Evolutionary conservation across 495 filamentous ascomycete genomes (phyloP).

Genomic region (Hypoxylon trugodes): DNA sequence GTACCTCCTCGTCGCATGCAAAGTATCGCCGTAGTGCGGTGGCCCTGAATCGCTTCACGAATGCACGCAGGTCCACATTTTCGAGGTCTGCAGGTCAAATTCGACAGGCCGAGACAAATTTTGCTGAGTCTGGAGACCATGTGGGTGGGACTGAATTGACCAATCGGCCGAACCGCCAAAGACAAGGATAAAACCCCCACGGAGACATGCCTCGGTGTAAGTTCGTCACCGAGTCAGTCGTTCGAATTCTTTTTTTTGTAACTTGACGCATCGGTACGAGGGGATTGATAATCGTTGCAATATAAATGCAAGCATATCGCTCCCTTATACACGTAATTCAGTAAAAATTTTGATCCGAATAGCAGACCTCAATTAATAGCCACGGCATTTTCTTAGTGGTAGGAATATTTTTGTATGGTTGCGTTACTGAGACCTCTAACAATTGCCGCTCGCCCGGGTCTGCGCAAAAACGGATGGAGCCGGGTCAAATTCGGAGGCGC

Average conservation of each 20-base stretch:
- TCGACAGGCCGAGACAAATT: slow-evolving; percentile 41
- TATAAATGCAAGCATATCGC: neutral
- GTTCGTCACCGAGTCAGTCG: slow-evolving; percentile 19
- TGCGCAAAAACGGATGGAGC: slow-evolving; percentile 25
- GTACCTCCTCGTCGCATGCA: slow-evolving; percentile 20
- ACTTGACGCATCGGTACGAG: slow-evolving; percentile 25
- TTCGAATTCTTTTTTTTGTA: too few relatives aligned
- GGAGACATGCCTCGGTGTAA: slow-evolving; percentile 40
- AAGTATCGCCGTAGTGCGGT: slow-evolving; percentile 30
- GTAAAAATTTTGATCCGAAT: neutral
- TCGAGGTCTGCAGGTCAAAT: slow-evolving; percentile 42
- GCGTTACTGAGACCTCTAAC: slow-evolving; percentile 4
- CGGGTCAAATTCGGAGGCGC: slow-evolving; percentile 38
- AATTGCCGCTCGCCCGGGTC: slow-evolving; percentile 35
- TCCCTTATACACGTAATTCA: neutral
- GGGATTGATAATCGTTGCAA: slow-evolving; percentile 19
- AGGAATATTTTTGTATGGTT: slow-evolving; percentile 7
- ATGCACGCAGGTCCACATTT: slow-evolving; percentile 37
- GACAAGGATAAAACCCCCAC: slow-evolving; percentile 29
- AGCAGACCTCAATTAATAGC: neutral
- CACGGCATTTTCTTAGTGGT: neutral
- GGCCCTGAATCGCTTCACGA: slow-evolving; percentile 39
- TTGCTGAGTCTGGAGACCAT: slow-evolving; percentile 41
- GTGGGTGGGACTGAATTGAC: slow-evolving; percentile 37
- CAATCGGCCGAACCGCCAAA: slow-evolving; percentile 28